phyloP scores from a whole-genome alignment of 139 green algal species.

The Micromonas pusilla region DNA sequence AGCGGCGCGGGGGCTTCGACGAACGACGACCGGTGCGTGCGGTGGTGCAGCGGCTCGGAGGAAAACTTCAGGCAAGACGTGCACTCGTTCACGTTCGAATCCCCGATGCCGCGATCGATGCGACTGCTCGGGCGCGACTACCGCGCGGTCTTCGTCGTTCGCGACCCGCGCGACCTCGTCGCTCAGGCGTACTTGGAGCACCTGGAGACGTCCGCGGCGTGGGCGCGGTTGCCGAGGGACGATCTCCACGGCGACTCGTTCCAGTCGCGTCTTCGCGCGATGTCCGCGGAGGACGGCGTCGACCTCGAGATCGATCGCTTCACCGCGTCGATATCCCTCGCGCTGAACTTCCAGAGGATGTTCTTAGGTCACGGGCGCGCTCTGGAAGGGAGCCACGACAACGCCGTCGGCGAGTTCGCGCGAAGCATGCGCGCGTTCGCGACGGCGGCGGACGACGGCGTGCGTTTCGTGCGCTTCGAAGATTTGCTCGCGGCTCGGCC shows the following conservation, averaged over 20 bases:
- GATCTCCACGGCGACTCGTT: not conserved
- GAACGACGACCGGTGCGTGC: not conserved
- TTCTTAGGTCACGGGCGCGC: too few relatives aligned
- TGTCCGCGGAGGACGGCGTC: not conserved
- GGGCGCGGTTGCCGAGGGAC: not conserved
- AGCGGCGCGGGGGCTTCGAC: too few relatives aligned
- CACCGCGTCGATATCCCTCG: not conserved
- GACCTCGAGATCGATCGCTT: conserved; percentile 1
- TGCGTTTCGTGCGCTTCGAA: not conserved
- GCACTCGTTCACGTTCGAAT: not conserved
- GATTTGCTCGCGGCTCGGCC: not conserved
- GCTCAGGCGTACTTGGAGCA: not conserved
- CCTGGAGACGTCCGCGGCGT: not conserved
- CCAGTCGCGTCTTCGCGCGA: not conserved
- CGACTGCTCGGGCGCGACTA: not conserved
- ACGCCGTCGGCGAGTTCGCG: not conserved
- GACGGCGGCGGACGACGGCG: not conserved
- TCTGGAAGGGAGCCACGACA: not conserved
- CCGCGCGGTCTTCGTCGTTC: conserved; percentile 9
- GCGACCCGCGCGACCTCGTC: not conserved
- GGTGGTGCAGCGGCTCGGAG: not conserved
- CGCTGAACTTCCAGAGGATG: not conserved
- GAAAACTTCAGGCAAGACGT: not conserved
- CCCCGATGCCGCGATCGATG: not conserved
- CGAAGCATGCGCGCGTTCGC: not conserved